A percentile compares a stretch with the other conserved stretches of the same genome.
Conservation (phyloP, 331 rosid species). For the Acacia pycnantha region DNA sequence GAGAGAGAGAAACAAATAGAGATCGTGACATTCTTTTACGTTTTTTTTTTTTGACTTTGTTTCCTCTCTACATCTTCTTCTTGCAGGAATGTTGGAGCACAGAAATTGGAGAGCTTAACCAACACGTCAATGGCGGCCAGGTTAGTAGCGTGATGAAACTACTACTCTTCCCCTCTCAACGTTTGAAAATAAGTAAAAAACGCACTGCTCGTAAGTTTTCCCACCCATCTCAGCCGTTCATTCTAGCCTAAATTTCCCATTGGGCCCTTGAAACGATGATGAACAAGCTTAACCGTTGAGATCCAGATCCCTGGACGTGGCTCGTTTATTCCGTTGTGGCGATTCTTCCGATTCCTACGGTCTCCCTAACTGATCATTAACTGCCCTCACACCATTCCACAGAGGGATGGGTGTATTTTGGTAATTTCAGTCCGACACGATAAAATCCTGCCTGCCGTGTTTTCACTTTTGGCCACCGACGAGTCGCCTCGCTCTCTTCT, state of each 20-base stretch:
- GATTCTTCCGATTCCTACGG: constrained; percentile 44
- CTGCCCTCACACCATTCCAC: background rate
- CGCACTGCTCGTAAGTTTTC: background rate
- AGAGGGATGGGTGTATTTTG: background rate
- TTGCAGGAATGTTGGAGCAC: constrained; percentile 46
- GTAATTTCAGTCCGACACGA: constrained; percentile 14
- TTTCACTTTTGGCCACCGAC: constrained; percentile 4
- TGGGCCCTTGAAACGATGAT: background rate
- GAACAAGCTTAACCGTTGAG: constrained; percentile 48
- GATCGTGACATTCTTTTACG: background rate
- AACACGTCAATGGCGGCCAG: constrained; percentile 76
- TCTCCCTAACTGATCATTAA: background rate
- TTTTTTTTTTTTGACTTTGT: background rate
- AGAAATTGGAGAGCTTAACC: constrained; percentile 53
- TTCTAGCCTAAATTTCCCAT: background rate
- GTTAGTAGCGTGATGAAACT: constrained; percentile 38
- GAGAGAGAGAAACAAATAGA: background rate
- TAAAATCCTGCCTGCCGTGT: background rate
- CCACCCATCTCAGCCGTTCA: constrained; percentile 36
- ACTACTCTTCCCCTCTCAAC: constrained; percentile 12
- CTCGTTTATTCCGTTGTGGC: constrained; percentile 61
- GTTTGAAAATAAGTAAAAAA: constrained; percentile 16
- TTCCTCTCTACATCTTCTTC: background rate
- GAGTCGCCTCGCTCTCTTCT: constrained; percentile 12
- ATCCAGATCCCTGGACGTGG: constrained; percentile 51